phyloP scores from a whole-genome alignment of 805 yeast genomes.

The Isabelozyma rhagii region DNA sequence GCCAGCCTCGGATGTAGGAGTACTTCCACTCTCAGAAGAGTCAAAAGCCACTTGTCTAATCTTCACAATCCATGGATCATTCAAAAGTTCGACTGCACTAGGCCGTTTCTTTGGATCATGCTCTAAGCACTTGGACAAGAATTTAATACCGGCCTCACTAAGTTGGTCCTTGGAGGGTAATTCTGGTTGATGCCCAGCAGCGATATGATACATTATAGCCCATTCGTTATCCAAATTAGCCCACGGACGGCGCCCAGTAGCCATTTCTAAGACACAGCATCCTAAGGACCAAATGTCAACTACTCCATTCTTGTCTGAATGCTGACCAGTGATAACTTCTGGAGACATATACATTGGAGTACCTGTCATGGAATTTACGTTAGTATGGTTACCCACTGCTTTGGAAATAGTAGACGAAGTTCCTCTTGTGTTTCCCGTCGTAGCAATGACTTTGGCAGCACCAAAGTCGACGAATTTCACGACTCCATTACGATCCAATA shows the following conservation, averaged over 20 bases:
- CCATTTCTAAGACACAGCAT: conserved; percentile 94
- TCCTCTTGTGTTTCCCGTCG: conserved; percentile 46
- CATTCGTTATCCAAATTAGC: conserved; percentile 92
- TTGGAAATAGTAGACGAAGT: conserved; percentile 9
- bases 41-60: conserved; percentile 70
- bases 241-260: conserved; percentile 96
- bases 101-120: conserved; percentile 80
- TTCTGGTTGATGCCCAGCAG: conserved; percentile 89
- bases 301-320: conserved; percentile 58
- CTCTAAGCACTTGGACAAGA: conserved; percentile 72
- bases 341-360: conserved; percentile 99
- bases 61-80: conserved; percentile 85
- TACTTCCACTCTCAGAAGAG: conserved; percentile 23
- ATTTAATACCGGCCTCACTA: conserved; percentile 66
- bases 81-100: conserved; percentile 77
- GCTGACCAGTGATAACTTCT: conserved; percentile 82
- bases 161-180: conserved; percentile 78
- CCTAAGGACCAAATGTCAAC: conserved; percentile 96
- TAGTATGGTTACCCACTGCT: conserved; percentile 8
- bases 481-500: conserved; percentile 87
- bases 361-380: conserved; percentile 66
- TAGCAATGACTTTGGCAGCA: conserved; percentile 87
- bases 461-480: conserved; percentile 97
- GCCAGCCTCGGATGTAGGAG: conserved; percentile 33
- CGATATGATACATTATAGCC: conserved; percentile 98